Evolutionary conservation across 176 grass and related monocot genomes (phyloP).

Genomic region (Areca catechu): DNA sequence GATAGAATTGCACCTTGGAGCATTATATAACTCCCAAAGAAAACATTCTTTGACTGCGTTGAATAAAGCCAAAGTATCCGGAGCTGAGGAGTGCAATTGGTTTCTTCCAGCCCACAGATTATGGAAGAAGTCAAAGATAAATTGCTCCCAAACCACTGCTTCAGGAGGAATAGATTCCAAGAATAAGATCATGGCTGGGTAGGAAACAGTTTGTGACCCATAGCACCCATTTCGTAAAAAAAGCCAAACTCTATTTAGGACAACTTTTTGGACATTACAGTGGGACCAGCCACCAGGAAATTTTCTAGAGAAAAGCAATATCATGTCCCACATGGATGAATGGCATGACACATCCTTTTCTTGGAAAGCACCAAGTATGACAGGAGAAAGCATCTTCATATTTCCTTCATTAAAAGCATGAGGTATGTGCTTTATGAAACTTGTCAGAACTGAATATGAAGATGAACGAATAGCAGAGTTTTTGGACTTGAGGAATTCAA

Average conservation of each 20-base stretch:
- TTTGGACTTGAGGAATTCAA: conserved; percentile 80
- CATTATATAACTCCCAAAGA: conserved; percentile 58
- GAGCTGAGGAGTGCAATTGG: conserved; percentile 46
- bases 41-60: conserved; percentile 57
- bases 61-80: conserved; percentile 60
- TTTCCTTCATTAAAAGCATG: conserved; percentile 65
- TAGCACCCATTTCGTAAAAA: conserved; percentile 89
- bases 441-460: conserved; percentile 66
- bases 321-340: conserved; percentile 78
- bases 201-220: conserved; percentile 76
- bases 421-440: conserved; percentile 73
- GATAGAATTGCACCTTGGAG: conserved; percentile 40
- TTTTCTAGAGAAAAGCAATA: conserved; percentile 65
- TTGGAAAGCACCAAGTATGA: conserved; percentile 69
- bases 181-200: conserved; percentile 66
- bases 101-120: conserved; percentile 87
- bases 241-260: conserved; percentile 56
- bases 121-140: conserved; percentile 66
- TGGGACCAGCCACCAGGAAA: conserved; percentile 81
- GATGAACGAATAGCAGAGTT: conserved; percentile 49
- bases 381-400: conserved; percentile 59
- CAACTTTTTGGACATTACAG: conserved; percentile 69
- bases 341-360: conserved; percentile 75
- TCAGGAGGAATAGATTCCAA: conserved; percentile 65
- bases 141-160: conserved; percentile 42